Conservation (phyloP, 164 flowering plant genomes). For the Protea cynaroides region DNA sequence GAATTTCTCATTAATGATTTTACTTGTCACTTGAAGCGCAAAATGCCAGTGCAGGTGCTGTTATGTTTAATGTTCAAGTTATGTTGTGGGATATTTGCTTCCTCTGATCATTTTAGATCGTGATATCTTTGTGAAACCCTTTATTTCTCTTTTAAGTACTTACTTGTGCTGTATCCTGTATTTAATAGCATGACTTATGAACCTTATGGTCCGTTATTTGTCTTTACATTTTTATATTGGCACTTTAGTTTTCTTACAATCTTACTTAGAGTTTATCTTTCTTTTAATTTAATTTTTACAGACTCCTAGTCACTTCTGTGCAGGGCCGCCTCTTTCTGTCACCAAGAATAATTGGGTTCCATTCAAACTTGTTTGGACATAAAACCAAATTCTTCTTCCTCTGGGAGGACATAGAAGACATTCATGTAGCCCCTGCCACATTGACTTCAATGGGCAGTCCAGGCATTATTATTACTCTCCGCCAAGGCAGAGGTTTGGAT, state of each 20-base stretch:
- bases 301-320: constrained; percentile 5
- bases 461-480: constrained; percentile 59
- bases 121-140: not conserved
- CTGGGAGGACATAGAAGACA: constrained; percentile 97
- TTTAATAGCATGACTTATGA: not conserved
- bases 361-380: constrained; percentile 84
- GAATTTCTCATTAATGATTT: constrained; percentile 98
- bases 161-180: not conserved
- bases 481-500: constrained; percentile 78
- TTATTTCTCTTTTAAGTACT: not conserved
- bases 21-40: constrained; percentile 89
- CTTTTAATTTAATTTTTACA: too few relatives aligned
- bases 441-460: constrained; percentile 95
- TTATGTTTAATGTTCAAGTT: not conserved
- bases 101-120: not conserved
- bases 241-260: not conserved
- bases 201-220: not conserved
- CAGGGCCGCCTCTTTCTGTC: constrained; percentile 98
- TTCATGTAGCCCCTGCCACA: constrained; percentile 65
- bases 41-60: constrained; percentile 86
- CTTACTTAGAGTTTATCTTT: too few relatives aligned
- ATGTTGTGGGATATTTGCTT: not conserved
- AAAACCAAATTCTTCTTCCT: constrained; percentile 89
- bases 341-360: constrained; percentile 85
- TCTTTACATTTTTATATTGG: not conserved